Evolutionary conservation across 1,284 basidiomycete species (phyloP).

Genomic region (Apiotrichum gracile): DNA sequence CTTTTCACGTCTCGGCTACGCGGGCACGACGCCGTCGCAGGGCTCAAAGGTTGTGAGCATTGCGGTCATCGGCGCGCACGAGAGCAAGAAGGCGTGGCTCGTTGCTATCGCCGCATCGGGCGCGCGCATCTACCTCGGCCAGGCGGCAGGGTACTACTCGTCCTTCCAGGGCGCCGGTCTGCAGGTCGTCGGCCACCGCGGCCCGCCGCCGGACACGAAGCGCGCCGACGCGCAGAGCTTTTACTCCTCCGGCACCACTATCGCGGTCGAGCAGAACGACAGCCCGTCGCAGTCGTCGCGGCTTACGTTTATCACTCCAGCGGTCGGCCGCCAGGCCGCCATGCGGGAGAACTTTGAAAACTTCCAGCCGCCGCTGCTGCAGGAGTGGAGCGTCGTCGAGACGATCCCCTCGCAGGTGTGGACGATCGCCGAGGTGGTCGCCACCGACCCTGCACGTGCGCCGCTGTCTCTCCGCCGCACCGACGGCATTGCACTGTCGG

Average conservation of each 20-base stretch:
- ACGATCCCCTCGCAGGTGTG: constrained; percentile 73
- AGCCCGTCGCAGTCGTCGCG: constrained; percentile 19
- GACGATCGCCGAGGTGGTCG: constrained; percentile 57
- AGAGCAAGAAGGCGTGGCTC: constrained; percentile 57
- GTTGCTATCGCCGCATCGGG: constrained; percentile 68
- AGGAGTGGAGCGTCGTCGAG: constrained; percentile 45
- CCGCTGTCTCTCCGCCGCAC: constrained; percentile 9
- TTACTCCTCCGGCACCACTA: constrained; percentile 39
- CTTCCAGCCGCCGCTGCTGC: constrained; percentile 22
- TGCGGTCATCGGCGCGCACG: constrained; percentile 39
- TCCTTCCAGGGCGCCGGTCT: constrained; percentile 4
- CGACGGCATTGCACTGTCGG: constrained; percentile 27
- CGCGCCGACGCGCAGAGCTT: constrained; percentile 23
- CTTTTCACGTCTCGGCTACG: constrained; percentile 15
- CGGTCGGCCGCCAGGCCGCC: constrained; percentile 31
- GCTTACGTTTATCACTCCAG: constrained; percentile 28
- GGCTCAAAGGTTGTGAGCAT: constrained; percentile 38
- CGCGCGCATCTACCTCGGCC: constrained; percentile 16
- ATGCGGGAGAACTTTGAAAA: constrained; percentile 35
- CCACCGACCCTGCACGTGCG: constrained; percentile 24
- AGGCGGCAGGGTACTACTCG: not conserved
- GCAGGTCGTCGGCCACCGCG: constrained; percentile 12
- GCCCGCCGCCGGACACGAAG: constrained; percentile 28
- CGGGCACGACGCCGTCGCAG: constrained; percentile 8
- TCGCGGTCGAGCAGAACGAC: constrained; percentile 28